Evolutionary conservation across 345 rosid species (phyloP).

Genomic region (Arabis hirsuta): DNA sequence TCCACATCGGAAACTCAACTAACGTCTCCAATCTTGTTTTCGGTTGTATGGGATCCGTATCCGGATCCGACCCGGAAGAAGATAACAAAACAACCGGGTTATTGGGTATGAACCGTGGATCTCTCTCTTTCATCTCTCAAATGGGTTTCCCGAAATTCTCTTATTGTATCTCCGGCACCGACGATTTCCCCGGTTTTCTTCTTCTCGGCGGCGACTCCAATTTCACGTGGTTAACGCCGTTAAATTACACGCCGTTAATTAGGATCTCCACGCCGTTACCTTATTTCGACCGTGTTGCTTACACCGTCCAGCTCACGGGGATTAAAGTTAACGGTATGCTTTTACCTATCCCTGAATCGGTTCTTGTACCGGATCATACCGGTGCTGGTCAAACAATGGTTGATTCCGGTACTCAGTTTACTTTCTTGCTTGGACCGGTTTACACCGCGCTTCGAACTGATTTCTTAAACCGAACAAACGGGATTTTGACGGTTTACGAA

Average conservation of each 20-base stretch:
- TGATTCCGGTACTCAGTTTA: slow-evolving; percentile 92
- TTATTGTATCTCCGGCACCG: slow-evolving; percentile 75
- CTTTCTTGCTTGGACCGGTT: slow-evolving; percentile 83
- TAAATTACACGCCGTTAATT: slow-evolving; percentile 81
- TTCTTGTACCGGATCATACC: slow-evolving; percentile 81
- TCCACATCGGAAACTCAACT: slow-evolving; percentile 59
- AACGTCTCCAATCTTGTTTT: slow-evolving; percentile 56
- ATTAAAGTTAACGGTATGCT: slow-evolving; percentile 67
- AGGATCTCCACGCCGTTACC: slow-evolving; percentile 70
- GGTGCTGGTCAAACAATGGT: slow-evolving; percentile 99
- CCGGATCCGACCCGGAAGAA: slow-evolving; percentile 69
- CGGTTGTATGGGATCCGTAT: slow-evolving; percentile 88
- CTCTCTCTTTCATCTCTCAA: slow-evolving; percentile 79
- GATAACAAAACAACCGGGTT: slow-evolving; percentile 74
- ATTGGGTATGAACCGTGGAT: slow-evolving; percentile 93
- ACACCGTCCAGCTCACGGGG: slow-evolving; percentile 88
- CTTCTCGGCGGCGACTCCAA: slow-evolving; percentile 89
- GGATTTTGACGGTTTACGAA: slow-evolving; percentile 56
- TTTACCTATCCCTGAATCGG: slow-evolving; percentile 62
- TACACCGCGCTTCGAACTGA: slow-evolving; percentile 65
- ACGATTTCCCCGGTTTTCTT: slow-evolving; percentile 70
- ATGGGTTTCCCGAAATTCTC: slow-evolving; percentile 86
- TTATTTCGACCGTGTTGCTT: slow-evolving; percentile 84
- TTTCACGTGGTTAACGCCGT: slow-evolving; percentile 56
- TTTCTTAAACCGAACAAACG: slow-evolving; percentile 63